Conservation (phyloP, 2,329 filamentous ascomycete genomes). For the Fusarium sp. region DNA sequence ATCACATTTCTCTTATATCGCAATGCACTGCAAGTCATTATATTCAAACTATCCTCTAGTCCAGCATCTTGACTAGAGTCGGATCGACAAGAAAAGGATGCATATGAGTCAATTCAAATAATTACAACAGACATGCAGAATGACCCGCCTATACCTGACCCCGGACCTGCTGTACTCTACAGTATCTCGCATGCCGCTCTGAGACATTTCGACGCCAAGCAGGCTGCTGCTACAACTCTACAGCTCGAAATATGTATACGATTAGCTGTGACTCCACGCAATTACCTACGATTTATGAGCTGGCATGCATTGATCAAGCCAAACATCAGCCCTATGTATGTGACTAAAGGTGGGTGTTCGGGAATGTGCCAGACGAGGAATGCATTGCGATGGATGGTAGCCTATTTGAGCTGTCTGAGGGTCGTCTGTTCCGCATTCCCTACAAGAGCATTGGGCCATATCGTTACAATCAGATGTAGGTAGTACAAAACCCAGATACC, state of each 20-base stretch:
- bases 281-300: constrained; percentile 11
- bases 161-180: neutral
- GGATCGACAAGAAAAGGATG: neutral
- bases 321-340: constrained; percentile 24
- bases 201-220: constrained; percentile 27
- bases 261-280: neutral
- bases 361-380: constrained; percentile 14
- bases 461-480: neutral
- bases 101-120: constrained; percentile 23
- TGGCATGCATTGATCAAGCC: constrained; percentile 16
- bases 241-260: neutral
- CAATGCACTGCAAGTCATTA: neutral
- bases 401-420: neutral
- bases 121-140: neutral
- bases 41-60: neutral
- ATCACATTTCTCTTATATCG: neutral
- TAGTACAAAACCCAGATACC: neutral
- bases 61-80: neutral
- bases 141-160: constrained; percentile 5
- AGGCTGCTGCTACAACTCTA: constrained; percentile 16
- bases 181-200: constrained; percentile 11
- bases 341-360: neutral
- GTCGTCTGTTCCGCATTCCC: neutral
- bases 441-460: neutral
- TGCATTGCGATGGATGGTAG: constrained; percentile 14